Conservation (phyloP, 805 yeast species). For the Kodamaea jinghongensis region DNA sequence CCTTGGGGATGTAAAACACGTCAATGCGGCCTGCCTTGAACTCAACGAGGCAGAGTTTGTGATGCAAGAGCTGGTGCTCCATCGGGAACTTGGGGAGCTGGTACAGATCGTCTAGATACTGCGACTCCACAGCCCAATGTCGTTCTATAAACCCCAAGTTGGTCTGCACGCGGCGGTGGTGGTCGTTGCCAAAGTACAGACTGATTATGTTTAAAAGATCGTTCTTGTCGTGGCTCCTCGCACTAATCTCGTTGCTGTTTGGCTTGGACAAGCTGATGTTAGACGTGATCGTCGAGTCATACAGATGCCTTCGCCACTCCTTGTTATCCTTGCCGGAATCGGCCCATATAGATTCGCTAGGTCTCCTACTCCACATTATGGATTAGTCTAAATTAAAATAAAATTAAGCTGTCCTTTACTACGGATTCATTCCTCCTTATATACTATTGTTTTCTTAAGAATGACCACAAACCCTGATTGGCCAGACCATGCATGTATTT, state of each 20-base stretch:
- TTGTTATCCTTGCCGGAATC: neutral
- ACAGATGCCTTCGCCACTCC: constrained; percentile 9
- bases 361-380: constrained; percentile 7
- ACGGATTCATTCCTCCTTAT: too few species aligned
- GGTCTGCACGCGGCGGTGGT: constrained; percentile 39
- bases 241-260: neutral
- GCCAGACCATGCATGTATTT: constrained; percentile 2
- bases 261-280: neutral
- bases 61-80: constrained; percentile 22
- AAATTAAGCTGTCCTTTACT: too few species aligned
- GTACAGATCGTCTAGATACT: constrained; percentile 26
- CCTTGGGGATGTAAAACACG: constrained; percentile 59
- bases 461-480: constrained; percentile 4
- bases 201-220: constrained; percentile 19
- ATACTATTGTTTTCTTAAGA: too few species aligned
- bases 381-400: too few species aligned
- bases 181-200: constrained; percentile 37
- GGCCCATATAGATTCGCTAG: constrained; percentile 9
- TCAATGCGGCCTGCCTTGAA: constrained; percentile 81
- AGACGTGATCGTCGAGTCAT: constrained; percentile 3
- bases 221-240: neutral
- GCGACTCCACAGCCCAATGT: constrained; percentile 29
- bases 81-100: constrained; percentile 29
- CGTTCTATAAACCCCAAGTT: constrained; percentile 26
- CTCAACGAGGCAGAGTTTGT: constrained; percentile 57